Evolutionary conservation across 257 asterid genomes (phyloP).

Genomic region (Salvia rosmarinus): DNA sequence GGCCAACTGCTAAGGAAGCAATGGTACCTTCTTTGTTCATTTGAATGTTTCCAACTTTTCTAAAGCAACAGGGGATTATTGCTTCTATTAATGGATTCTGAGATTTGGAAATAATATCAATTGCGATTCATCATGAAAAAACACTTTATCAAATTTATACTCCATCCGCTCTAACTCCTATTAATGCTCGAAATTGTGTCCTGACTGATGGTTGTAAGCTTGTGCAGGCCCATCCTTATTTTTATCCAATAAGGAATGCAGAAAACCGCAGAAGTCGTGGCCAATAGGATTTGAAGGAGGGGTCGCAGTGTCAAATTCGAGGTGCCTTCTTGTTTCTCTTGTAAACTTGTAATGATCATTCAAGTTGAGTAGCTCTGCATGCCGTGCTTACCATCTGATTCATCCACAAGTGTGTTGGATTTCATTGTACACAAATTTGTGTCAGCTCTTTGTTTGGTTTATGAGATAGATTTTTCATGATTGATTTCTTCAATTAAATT

Average conservation of each 20-base stretch:
- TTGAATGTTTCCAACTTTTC: not conserved
- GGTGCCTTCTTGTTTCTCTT: conserved; percentile 30
- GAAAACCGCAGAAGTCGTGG: conserved; percentile 80
- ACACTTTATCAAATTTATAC: not conserved
- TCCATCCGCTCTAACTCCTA: not conserved
- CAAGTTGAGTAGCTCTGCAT: conserved; percentile 32
- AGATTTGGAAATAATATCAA: not conserved
- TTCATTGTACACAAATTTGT: conserved; percentile 6
- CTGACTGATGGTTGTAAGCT: conserved; percentile 15
- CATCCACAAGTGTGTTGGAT: conserved; percentile 27
- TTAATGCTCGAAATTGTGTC: not conserved
- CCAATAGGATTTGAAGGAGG: conserved; percentile 44
- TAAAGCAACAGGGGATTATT: not conserved
- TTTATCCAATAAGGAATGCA: conserved; percentile 74
- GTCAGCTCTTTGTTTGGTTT: conserved; percentile 23
- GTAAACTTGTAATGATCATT: conserved; percentile 28
- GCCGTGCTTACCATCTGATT: conserved; percentile 33
- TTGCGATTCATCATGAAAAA: not conserved
- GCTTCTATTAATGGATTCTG: not conserved
- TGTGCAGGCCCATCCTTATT: conserved; percentile 91
- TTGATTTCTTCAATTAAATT: conserved; percentile 15
- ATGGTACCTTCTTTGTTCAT: conserved; percentile 57
- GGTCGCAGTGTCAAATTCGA: not conserved
- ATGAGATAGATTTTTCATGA: not conserved
- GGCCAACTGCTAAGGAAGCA: conserved; percentile 97